A percentile compares a stretch with the other conserved stretches of the same genome.
Conservation (phyloP, 208 protist genomes). For the Crithidia sp. region DNA sequence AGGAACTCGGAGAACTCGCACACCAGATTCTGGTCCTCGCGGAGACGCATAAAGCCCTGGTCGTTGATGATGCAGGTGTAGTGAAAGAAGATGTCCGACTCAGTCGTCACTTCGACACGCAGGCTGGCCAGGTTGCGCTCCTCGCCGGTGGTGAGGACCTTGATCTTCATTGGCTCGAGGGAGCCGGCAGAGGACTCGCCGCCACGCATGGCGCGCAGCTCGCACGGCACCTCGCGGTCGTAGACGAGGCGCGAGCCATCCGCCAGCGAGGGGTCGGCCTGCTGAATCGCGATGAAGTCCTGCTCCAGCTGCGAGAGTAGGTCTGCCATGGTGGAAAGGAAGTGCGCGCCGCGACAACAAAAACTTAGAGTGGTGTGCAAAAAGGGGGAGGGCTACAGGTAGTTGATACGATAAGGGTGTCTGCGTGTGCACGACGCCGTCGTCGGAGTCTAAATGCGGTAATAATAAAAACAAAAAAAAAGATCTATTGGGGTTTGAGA, state of each 20-base stretch:
- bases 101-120: conserved; percentile 89
- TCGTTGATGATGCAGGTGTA: conserved; percentile 93
- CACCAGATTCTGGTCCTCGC: conserved; percentile 93
- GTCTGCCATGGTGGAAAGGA: conserved; percentile 50
- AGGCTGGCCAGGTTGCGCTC: conserved; percentile 73
- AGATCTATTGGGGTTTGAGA: too few relatives aligned
- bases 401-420: too few relatives aligned
- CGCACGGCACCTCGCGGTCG: conserved; percentile 92
- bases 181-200: conserved; percentile 77
- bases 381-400: not conserved
- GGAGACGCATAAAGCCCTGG: conserved; percentile 75
- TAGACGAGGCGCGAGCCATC: conserved; percentile 91
- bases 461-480: conserved; percentile 3
- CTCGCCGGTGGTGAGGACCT: conserved; percentile 90
- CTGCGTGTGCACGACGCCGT: too few relatives aligned
- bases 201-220: conserved; percentile 81
- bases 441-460: too few relatives aligned
- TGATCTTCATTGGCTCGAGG: conserved; percentile 91
- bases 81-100: conserved; percentile 95
- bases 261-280: conserved; percentile 90
- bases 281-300: conserved; percentile 92
- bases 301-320: conserved; percentile 88
- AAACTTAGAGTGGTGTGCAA: conserved; percentile 1
- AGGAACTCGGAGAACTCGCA: conserved; percentile 94
- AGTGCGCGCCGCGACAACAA: not conserved